phyloP scores from a whole-genome alignment of 441 rosid species.

The Adansonia grandidieri region DNA sequence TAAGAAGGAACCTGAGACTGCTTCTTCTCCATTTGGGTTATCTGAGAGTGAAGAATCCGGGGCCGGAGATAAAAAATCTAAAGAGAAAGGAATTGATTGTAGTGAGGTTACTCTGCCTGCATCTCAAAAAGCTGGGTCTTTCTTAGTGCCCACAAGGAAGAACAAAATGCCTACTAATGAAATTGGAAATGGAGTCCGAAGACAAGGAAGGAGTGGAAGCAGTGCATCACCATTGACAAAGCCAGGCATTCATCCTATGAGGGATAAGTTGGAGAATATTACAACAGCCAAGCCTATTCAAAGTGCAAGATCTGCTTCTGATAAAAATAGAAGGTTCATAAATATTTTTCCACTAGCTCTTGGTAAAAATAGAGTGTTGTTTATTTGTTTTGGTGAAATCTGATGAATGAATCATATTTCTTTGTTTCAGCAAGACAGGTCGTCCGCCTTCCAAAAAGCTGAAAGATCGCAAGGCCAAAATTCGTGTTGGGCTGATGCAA shows the following conservation, averaged over 20 bases:
- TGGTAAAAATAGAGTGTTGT: background rate
- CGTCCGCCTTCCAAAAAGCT: conserved; percentile 87
- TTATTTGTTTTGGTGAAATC: conserved; percentile 6
- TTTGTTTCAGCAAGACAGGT: conserved; percentile 74
- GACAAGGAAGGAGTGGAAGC: conserved; percentile 80
- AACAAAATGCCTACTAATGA: conserved; percentile 59
- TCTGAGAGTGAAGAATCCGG: conserved; percentile 95
- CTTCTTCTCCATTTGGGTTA: conserved; percentile 71
- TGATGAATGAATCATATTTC: conserved; percentile 2
- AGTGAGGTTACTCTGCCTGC: conserved; percentile 49
- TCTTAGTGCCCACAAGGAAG: conserved; percentile 55
- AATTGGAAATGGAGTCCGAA: conserved; percentile 68
- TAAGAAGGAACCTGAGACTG: conserved; percentile 68
- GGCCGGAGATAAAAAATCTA: conserved; percentile 71
- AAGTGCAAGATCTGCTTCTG: conserved; percentile 59
- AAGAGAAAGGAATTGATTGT: conserved; percentile 57
- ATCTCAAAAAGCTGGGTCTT: conserved; percentile 58
- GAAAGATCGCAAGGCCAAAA: conserved; percentile 72
- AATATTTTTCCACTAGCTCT: conserved; percentile 13
- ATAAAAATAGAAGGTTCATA: conserved; percentile 70
- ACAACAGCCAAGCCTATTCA: conserved; percentile 62
- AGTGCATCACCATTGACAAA: conserved; percentile 57
- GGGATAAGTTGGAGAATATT: conserved; percentile 69
- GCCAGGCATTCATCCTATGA: conserved; percentile 50
- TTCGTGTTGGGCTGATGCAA: conserved; percentile 52